Base-by-base conservation (phyloP, 768 basidiomycete species). In the Floccularia luteovirens region DNA sequence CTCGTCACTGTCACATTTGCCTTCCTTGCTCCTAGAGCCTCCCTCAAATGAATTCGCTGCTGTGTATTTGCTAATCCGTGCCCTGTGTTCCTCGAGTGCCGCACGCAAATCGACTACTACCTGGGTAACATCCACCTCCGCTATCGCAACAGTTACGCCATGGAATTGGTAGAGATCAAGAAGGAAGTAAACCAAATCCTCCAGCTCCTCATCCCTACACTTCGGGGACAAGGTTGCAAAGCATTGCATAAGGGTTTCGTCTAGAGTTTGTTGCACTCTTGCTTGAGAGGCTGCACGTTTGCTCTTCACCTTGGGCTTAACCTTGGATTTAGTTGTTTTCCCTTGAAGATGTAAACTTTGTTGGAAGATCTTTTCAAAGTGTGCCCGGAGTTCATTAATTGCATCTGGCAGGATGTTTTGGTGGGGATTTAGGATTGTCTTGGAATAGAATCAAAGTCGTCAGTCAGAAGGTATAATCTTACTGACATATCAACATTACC, bases 151-250 rank as follows among this genome's bases (percentile, higher is more conserved):
- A 0, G 84, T 81, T 2, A 90, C 73, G 1, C 94, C 93, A 45
- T 92, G 83, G 62, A 94, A 88, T 54, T 94, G 91, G 55, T 94
- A 94, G 0, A 96, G 69, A 53, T 97, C 96, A 17, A 98, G 68
- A 23, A 97, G 72, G 62, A 94, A 97, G 56, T 92, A 97, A 2
- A 90, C 76, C 24, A 97, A 66, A 55, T 99, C 96, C 57, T 98
- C 96, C 6, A 97, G 67, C 54, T 99, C 96, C 55, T 99, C 94
- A 50, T 94, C 88, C 23, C 77, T 75, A 49, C 87, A 90, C 50
- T 79, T 77, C 0, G 88, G 79, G 2, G 87, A 79, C 2, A 99
- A 63, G 0, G 79, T 79, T 1, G 89, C 81, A 54, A 99, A 90
- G 57, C 90, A 90, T 46, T 85, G 76, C 22, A 98, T 57, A n/a